Evolutionary conservation across 2,329 filamentous ascomycete genomes (phyloP), one percentile per base, ranked within the genome.

Genomic region (Cadophora malorum): DNA sequence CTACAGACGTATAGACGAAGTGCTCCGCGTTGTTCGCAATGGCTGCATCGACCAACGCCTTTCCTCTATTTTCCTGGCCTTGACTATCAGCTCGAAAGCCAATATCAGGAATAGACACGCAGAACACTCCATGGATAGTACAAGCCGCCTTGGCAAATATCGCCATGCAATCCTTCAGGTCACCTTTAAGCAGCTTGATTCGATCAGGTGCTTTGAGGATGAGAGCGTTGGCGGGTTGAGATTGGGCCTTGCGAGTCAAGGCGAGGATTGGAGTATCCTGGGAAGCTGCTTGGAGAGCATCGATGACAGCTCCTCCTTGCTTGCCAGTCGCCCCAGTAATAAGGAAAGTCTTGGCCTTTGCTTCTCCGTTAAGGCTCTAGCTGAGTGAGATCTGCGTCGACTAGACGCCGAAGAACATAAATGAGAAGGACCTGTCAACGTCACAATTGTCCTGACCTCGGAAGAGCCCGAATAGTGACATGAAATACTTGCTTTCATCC

Each of bases 101-200:
- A 21, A 72, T 41, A 10, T 64, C 65, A 7, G 71, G 70, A 21
- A 73, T 74, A 65, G 81, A 79, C 6, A 91, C 87, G 25, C 84
- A 86, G 78, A 86, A 91, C 6, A 90, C 87, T 3, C 86, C 87
- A 83, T 84, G 87, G 66, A 89, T 81, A 1, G 81, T 74, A 52
- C 69, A 55, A 63, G 70, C 28, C 69, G 76, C 66, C 71, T 71
- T 50, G 66, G 65, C 68, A 73, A 90, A 89, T 35, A 90, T 81
- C 0, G 74, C 78, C 0, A 80, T 76, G 0, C 82, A 79, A 52
- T 88, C 78, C 67, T 86, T 80, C 6, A 90, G 79, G 67, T 90
- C 81, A 12, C 88, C 88, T 75, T 87, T 78, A 66, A 89, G 80
- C 9, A 89, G 72, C 58, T 82, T 81, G 71, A 88, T 83, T 60